Evolutionary conservation across 2,329 filamentous ascomycete genomes (phyloP), one percentile per base, ranked within the genome.

Genomic region (Fusarium begoniae): DNA sequence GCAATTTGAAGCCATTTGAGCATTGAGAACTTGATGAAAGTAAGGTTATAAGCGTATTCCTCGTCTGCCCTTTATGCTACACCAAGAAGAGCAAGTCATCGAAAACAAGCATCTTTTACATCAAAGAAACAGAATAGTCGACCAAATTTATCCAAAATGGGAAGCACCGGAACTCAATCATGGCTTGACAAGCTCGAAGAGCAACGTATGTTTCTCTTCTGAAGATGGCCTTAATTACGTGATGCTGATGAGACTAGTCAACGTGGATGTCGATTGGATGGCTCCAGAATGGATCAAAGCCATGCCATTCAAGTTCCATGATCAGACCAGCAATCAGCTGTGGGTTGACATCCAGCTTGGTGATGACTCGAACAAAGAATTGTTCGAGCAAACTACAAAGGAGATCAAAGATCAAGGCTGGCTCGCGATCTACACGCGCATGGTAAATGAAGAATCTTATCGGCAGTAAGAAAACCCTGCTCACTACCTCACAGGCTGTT

Each of bases 231-330:
- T 26, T 24, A 1, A 7, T 18, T 6, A 15, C 9, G 3, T 22
- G 22, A 38, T 11, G 8, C 55, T 65, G 7, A 66, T 35, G 26
- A 2, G 3, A 8, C 12, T 38, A 87, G 86, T 87, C 65, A 84
- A 87, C 38, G 80, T 88, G 61, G 86, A 88, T 67, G 84, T 87
- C 30, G 86, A 88, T 73, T 87, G 84, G 81, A 87, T 88, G 86
- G 86, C 86, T 66, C 83, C 85, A 2, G 83, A 85, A 20, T 86
- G 84, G 74, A 84, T 86, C 69, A 83, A 83, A 63, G 78, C 76
- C n/a, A 84, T 86, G 77, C 81, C 82, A 17, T 82, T 87, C 66
- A 80, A 80, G 8, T 83, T 84, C 32, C 83, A 87, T 65, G 85
- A 87, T 70, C 84, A 86, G 78, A 87, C 86, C 8, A 86, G 84